A percentile compares a stretch with the other conserved stretches of the same genome.
Evolutionary conservation across 2,329 filamentous ascomycete genomes (phyloP).

Genomic region (Sordariomycetes sp.): DNA sequence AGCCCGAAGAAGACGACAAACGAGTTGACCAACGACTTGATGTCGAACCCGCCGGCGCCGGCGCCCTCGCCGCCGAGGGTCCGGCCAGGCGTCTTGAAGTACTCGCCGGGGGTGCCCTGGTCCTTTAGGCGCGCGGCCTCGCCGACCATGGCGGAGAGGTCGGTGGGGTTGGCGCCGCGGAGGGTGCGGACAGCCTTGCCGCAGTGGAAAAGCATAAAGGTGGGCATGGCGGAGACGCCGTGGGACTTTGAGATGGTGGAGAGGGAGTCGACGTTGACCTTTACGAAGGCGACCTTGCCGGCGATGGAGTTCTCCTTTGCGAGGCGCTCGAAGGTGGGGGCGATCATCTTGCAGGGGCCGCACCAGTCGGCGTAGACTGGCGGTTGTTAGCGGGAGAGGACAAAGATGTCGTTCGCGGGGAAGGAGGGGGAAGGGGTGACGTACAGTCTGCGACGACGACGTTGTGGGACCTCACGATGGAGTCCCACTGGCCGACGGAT

Average conservation of each 20-base stretch:
- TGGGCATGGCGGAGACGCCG: slow-evolving; percentile 78
- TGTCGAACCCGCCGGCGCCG: slow-evolving; percentile 15
- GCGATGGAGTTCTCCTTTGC: slow-evolving; percentile 67
- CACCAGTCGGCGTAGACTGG: slow-evolving; percentile 93
- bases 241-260: slow-evolving; percentile 64
- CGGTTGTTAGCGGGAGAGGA: background rate
- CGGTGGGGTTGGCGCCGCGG: slow-evolving; percentile 65
- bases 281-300: slow-evolving; percentile 75
- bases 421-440: slow-evolving; percentile 15
- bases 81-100: slow-evolving; percentile 41
- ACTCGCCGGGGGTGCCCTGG: slow-evolving; percentile 27
- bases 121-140: slow-evolving; percentile 46
- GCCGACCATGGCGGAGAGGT: slow-evolving; percentile 63
- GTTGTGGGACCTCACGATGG: slow-evolving; percentile 56
- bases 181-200: slow-evolving; percentile 62
- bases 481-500: slow-evolving; percentile 58
- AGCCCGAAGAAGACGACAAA: slow-evolving; percentile 44
- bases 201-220: slow-evolving; percentile 81
- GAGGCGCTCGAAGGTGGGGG: slow-evolving; percentile 77
- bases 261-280: slow-evolving; percentile 82
- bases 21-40: slow-evolving; percentile 31
- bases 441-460: slow-evolving; percentile 86
- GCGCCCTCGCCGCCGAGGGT: slow-evolving; percentile 42
- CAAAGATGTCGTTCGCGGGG: background rate
- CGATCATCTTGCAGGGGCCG: slow-evolving; percentile 84